A percentile compares a stretch with the other conserved stretches of the same genome.
Conservation (phyloP, 768 basidiomycete genomes). For the Paxillus involutus region DNA sequence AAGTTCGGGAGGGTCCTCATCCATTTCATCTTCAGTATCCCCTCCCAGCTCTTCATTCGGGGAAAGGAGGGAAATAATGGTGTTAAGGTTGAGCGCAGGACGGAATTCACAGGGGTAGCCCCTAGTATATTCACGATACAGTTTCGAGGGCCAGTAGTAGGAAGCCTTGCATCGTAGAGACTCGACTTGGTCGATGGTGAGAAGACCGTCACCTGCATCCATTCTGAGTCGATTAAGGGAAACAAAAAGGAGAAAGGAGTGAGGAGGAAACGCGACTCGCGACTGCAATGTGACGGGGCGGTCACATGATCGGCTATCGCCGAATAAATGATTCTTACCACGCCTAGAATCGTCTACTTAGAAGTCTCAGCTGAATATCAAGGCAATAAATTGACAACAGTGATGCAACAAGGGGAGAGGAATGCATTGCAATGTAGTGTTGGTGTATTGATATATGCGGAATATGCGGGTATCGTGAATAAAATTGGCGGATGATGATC, state of each 20-base stretch:
- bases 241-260: constrained; percentile 3
- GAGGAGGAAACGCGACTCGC: constrained; percentile 4
- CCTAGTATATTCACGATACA: too few relatives aligned
- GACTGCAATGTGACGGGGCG: not conserved
- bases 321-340: not conserved
- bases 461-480: constrained; percentile 26
- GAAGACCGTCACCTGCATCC: constrained; percentile 5
- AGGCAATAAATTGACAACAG: not conserved
- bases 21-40: not conserved
- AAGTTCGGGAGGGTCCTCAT: not conserved
- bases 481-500: constrained; percentile 19
- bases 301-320: constrained; percentile 15
- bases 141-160: constrained; percentile 25
- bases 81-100: constrained; percentile 30
- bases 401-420: not conserved
- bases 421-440: constrained; percentile 1
- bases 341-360: not conserved
- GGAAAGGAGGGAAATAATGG: constrained; percentile 23
- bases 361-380: not conserved
- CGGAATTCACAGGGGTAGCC: constrained; percentile 15
- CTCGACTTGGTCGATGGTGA: constrained; percentile 25
- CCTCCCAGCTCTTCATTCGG: not conserved
- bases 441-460: constrained; percentile 30
- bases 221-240: constrained; percentile 2
- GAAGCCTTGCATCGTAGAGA: constrained; percentile 23